Evolutionary conservation across 2,329 filamentous ascomycete genomes (phyloP).

Genomic region (Penicillium sp.): DNA sequence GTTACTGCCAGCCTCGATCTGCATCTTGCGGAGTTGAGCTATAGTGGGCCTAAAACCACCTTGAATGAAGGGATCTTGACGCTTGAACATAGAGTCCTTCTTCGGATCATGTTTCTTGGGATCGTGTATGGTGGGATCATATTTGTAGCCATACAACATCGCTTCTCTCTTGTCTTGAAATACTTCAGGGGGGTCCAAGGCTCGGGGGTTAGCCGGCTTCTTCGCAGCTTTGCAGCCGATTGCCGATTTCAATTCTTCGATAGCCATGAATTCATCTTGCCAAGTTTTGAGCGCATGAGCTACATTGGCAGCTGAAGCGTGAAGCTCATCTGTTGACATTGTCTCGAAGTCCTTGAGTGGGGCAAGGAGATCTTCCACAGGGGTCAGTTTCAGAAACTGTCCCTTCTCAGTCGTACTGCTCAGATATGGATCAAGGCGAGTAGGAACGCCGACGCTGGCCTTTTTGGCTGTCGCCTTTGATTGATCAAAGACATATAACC

Average conservation of each 20-base stretch:
- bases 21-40: slow-evolving; percentile 39
- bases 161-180: slow-evolving; percentile 61
- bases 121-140: slow-evolving; percentile 37
- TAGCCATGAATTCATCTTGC: slow-evolving; percentile 57
- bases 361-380: slow-evolving; percentile 32
- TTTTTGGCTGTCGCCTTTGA: slow-evolving; percentile 28
- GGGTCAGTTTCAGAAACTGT: slow-evolving; percentile 35
- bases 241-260: slow-evolving; percentile 48
- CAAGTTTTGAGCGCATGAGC: slow-evolving; percentile 50
- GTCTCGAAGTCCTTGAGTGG: slow-evolving; percentile 34
- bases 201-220: slow-evolving; percentile 48
- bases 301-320: slow-evolving; percentile 53
- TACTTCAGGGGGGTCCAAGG: slow-evolving; percentile 46
- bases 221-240: slow-evolving; percentile 48
- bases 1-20: slow-evolving; percentile 29
- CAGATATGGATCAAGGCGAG: slow-evolving; percentile 34
- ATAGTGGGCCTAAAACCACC: slow-evolving; percentile 44
- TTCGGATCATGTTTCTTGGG: slow-evolving; percentile 10
- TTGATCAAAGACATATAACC: slow-evolving; percentile 31
- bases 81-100: slow-evolving; percentile 42
- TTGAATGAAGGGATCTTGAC: slow-evolving; percentile 56
- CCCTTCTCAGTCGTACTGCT: slow-evolving; percentile 25
- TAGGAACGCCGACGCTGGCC: slow-evolving; percentile 21
- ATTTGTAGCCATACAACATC: slow-evolving; percentile 57
- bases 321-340: slow-evolving; percentile 51